Evolutionary conservation across 176 grass and related monocot genomes (phyloP).

Genomic region (Carex myosuroides): DNA sequence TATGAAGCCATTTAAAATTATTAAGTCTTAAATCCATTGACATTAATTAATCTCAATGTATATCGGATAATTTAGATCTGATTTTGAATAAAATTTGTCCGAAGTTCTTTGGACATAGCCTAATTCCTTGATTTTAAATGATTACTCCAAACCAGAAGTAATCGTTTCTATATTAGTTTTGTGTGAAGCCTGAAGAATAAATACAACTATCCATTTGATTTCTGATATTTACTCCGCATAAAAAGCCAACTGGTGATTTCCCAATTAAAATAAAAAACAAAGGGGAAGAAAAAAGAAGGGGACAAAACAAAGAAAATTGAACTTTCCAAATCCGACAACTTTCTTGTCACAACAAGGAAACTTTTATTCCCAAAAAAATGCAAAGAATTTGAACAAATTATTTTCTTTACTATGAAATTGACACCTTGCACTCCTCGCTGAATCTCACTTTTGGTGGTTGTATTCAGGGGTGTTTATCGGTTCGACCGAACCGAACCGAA

Average conservation of each 20-base stretch:
- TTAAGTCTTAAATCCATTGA: too few relatives aligned
- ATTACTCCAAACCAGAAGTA: neutral
- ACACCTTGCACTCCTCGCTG: conserved; percentile 1
- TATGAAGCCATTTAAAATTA: too few relatives aligned
- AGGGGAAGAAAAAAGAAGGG: neutral
- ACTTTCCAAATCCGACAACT: neutral
- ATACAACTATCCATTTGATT: neutral
- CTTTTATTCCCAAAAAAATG: neutral
- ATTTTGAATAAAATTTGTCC: too few relatives aligned
- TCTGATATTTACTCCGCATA: neutral
- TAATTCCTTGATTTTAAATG: neutral
- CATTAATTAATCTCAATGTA: too few relatives aligned
- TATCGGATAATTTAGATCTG: too few relatives aligned
- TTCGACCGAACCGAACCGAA: too few relatives aligned
- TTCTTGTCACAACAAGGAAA: neutral
- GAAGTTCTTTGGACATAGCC: too few relatives aligned
- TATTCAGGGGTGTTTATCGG: neutral
- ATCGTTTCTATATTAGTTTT: neutral
- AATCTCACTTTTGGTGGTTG: conserved; percentile 23
- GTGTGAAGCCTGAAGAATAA: neutral
- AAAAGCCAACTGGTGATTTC: neutral
- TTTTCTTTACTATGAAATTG: conserved; percentile 23
- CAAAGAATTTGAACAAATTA: neutral
- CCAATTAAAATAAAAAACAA: neutral
- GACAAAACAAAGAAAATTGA: neutral